phyloP scores from a whole-genome alignment of 164 flowering plant genomes.

The Nelumbo lutea region DNA sequence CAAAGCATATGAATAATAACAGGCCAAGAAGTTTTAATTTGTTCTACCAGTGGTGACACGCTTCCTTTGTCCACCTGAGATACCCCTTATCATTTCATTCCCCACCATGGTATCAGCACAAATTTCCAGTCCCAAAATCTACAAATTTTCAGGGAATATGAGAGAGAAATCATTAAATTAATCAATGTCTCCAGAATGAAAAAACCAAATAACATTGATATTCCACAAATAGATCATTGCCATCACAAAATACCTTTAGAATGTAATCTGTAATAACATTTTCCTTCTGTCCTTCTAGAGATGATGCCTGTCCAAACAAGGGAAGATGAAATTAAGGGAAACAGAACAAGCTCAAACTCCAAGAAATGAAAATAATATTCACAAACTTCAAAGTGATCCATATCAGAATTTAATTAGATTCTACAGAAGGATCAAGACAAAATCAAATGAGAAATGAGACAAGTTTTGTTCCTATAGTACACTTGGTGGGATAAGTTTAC shows the following conservation, averaged over 20 bases:
- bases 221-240: not conserved
- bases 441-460: no score
- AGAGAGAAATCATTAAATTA: not conserved
- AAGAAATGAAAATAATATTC: not conserved
- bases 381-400: not conserved
- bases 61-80: conserved; percentile 49
- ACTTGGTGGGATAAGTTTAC: no score
- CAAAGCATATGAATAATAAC: not conserved
- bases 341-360: not conserved
- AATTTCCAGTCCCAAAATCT: conserved; percentile 46
- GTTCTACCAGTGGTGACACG: conserved; percentile 44
- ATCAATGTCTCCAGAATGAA: not conserved
- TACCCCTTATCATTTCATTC: conserved; percentile 44
- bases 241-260: conserved; percentile 16
- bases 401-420: not conserved
- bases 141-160: not conserved
- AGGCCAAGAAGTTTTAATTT: not conserved
- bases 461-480: no score
- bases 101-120: conserved; percentile 53
- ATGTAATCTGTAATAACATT: conserved; percentile 25
- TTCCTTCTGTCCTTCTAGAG: conserved; percentile 22
- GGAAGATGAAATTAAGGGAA: not conserved
- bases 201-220: not conserved
- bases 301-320: conserved; percentile 16
- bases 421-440: no score